Evolutionary conservation across 176 grass and related monocot species (phyloP), one percentile per base, ranked within the genome.

Genomic region (Triticum urartu): DNA sequence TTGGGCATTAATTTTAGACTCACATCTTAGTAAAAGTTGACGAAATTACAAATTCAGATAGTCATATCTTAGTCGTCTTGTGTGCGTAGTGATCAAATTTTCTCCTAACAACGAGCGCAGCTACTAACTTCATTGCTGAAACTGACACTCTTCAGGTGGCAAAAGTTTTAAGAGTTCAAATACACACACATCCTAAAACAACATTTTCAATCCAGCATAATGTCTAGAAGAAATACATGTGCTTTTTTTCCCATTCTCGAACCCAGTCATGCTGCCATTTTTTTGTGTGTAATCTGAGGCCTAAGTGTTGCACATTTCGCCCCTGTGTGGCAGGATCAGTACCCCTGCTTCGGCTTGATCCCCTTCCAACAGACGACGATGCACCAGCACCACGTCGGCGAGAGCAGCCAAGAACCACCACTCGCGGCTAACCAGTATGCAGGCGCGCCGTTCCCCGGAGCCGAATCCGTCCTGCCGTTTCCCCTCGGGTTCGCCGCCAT

Each of bases 391-490:
- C 30, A 32, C n/a, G 5, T 24, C 24, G 79, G 54, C 30, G 64
- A 82, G 18, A 75, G 72, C 80, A 78, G 73, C 87, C 52, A 77
- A 21, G 72, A 56, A 7, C 33, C 58, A 43, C 42, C 42, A 25
- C 4, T 4, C 8, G 9, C 24, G 40, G 66, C 3, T 56, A 72
- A 48, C 21, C 58, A 45, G 11, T 11, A 1, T 47, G 15, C 11
- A 28, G 66, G 7, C 9, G 39, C 64, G 6, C 39, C 26, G 0
- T 66, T 67, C 11, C 15, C 40, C 10, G 61, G 30, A 24, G 5
- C 6, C 18, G 59, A n/a, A 35, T 22, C 59, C 26, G 6, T 34
- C 5, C 11, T 72, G 18, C 81, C 36, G 21, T 20, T 36, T 3
- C 28, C 70, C 78, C 18, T 13, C 50, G 21, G 26, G 87, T 50